phyloP scores from a whole-genome alignment of 2,329 filamentous ascomycete genomes.

The Neofusicoccum kwambonambiense region DNA sequence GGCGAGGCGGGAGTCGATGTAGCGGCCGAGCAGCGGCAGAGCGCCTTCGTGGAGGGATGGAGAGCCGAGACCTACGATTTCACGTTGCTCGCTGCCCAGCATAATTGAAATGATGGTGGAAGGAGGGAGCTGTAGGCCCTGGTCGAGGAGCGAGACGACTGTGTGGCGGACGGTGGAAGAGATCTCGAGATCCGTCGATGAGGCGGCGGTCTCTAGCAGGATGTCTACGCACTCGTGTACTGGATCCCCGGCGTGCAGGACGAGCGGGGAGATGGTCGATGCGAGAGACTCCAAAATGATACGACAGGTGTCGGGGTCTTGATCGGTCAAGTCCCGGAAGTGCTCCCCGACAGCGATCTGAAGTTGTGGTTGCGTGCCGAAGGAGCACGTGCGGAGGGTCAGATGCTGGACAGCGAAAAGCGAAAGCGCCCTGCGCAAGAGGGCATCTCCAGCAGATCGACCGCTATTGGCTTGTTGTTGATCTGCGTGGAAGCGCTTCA shows the following conservation, averaged over 20 bases:
- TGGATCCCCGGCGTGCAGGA: neutral
- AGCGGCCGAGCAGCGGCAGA: constrained; percentile 1
- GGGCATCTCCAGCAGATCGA: neutral
- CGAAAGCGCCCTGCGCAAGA: neutral
- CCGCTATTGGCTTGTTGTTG: neutral
- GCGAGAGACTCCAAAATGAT: neutral
- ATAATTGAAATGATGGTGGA: neutral
- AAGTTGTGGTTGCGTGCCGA: neutral
- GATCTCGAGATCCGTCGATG: neutral
- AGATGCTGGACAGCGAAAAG: neutral
- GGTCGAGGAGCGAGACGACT: constrained; percentile 4
- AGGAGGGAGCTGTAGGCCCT: neutral
- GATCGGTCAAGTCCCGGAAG: neutral
- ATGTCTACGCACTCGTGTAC: neutral
- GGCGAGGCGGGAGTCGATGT: neutral
- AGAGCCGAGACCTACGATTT: neutral
- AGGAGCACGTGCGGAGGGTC: neutral
- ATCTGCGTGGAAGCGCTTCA: neutral
- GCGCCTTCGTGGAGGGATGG: constrained; percentile 12
- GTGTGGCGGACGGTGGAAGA: constrained; percentile 1
- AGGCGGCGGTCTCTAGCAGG: neutral
- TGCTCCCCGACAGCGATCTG: neutral
- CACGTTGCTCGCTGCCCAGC: neutral
- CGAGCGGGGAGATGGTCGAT: neutral
- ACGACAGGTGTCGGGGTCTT: neutral